Base-by-base conservation (phyloP, 441 rosid species). In the Populus tomentosa region DNA sequence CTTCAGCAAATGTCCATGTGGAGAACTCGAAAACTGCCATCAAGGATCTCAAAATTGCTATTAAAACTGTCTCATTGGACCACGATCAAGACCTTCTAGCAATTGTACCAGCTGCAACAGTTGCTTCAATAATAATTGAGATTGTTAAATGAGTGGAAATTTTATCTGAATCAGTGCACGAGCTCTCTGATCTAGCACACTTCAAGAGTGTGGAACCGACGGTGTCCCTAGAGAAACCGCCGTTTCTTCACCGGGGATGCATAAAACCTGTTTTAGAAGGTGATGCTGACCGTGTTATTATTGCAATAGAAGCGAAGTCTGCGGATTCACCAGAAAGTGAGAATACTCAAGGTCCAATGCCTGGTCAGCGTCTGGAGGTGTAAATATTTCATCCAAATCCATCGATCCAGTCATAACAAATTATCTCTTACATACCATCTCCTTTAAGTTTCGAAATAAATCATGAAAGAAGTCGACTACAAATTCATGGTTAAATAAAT, bases 61-160 rank as follows among this genome's bases (percentile, higher is more conserved):
- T 92, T 26, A 82, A 84, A 83, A 75, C 77, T 14, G 76, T 66
- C 70, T 73, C 84, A 18, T 16, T 82, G 6, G 87, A 40, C 46
- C 46, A 83, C 23, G 40, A 79, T 32, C 62, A 71, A 66, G 90
- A 88, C 72, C 68, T 92, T 33, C 73, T 86, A 38, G 83, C 82
- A 66, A 82, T 92, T 20, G 86, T 89, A 11, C 91, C 94, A 0
- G 88, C 84, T 42, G 90, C 94, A 18, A 88, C 94, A 11, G 83
- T 90, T 42, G 95, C 90, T 72, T 89, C 91, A 11, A 83, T 87
- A 33, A 78, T 94, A 74, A 78, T 84, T 1, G 88, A 90, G 75
- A 85, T 87, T 0, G 94, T 85, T 9, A 80, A 81, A 33, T 83
- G 85, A 23, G 86, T 90, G 0, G 91, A 92, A 40, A 84, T 84